Percentiles rank a stretch among this genome's conserved stretches.
phyloP scores from a whole-genome alignment of 2,329 filamentous ascomycete species.

The Pyrenochaeta sp. region DNA sequence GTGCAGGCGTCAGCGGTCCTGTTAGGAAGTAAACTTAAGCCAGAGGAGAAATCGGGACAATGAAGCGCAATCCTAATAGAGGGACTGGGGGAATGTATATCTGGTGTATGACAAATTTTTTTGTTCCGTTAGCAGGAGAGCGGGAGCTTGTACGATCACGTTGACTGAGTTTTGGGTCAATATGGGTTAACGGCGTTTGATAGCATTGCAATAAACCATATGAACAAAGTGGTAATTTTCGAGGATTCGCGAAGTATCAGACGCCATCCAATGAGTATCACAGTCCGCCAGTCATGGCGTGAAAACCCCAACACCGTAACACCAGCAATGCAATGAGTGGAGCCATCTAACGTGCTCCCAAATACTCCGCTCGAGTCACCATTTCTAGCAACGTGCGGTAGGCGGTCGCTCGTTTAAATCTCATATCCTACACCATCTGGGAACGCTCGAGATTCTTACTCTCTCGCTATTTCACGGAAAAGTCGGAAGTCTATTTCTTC shows the following conservation, averaged over 20 bases:
- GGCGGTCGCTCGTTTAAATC: background rate
- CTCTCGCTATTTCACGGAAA: constrained; percentile 1
- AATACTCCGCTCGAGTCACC: background rate
- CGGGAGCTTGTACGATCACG: constrained; percentile 34
- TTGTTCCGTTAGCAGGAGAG: constrained; percentile 20
- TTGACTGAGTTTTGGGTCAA: constrained; percentile 28
- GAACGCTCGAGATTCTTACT: too few species aligned
- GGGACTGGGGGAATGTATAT: constrained; percentile 34
- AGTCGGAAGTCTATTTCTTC: constrained; percentile 40
- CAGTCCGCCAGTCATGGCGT: background rate
- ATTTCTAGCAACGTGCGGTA: background rate
- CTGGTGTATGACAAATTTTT: constrained; percentile 36
- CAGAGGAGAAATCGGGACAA: background rate
- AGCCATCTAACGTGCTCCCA: background rate
- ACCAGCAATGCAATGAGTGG: constrained; percentile 4
- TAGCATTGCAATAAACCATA: constrained; percentile 42
- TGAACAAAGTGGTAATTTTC: constrained; percentile 18
- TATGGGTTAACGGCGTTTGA: constrained; percentile 41
- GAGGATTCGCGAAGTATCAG: background rate
- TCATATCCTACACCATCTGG: background rate
- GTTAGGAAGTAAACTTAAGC: constrained; percentile 48
- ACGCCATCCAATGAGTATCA: background rate
- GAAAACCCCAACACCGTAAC: constrained; percentile 2
- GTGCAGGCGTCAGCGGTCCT: constrained; percentile 85
- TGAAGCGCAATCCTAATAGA: background rate